These are phyloP conservation scores for Pulicaria dysenterica DNA, from an alignment of 129 eudicot genomes.

Conservation along the genomic window DNA sequence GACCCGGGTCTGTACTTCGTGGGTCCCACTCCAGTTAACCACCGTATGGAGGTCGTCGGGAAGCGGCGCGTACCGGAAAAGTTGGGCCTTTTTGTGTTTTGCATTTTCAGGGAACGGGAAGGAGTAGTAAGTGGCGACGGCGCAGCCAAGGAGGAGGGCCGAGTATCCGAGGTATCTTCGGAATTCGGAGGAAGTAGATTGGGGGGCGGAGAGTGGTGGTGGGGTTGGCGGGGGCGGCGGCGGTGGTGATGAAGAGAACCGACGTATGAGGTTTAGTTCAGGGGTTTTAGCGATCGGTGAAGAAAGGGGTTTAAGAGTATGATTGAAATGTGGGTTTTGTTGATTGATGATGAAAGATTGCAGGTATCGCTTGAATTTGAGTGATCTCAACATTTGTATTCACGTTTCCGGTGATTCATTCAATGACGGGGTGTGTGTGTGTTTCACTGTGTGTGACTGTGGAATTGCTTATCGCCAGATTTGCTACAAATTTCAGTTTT, in stretches of 20 bases:
- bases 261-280: conserved; percentile 37
- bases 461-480: background rate
- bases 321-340: conserved; percentile 30
- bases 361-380: conserved; percentile 54
- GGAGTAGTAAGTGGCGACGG: conserved; percentile 89
- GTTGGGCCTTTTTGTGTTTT: conserved; percentile 89
- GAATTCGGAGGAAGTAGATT: conserved; percentile 59
- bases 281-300: conserved; percentile 24
- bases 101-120: conserved; percentile 91
- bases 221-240: conserved; percentile 34
- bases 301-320: conserved; percentile 22
- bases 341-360: conserved; percentile 43
- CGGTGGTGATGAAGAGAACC: conserved; percentile 34
- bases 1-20: conserved; percentile 78
- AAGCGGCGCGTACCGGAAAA: conserved; percentile 89
- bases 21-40: conserved; percentile 97
- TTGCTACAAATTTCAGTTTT: background rate
- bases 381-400: conserved; percentile 57
- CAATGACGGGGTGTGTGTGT: background rate
- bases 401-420: conserved; percentile 19
- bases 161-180: conserved; percentile 85
- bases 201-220: conserved; percentile 48
- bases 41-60: conserved; percentile 92
- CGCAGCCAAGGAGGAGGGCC: conserved; percentile 69
- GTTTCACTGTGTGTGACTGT: background rate